Evolutionary conservation across 805 yeast species (phyloP).

Genomic region (Grigorovia yakushimaensis): DNA sequence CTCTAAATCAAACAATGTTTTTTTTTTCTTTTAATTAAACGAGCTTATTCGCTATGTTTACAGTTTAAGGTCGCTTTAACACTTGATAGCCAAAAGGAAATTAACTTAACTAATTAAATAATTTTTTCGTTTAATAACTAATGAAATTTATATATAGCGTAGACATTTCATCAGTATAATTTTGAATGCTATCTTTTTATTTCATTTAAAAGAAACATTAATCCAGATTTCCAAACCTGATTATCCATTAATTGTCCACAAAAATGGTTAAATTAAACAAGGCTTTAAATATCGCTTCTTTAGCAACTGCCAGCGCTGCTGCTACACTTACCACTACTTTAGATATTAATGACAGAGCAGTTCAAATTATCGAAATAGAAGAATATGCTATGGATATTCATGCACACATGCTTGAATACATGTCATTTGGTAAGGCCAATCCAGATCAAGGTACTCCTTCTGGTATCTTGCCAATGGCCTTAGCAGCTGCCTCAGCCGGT

Average conservation of each 20-base stretch:
- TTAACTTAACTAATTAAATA: too few relatives aligned
- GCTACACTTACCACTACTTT: slow-evolving; percentile 1
- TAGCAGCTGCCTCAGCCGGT: slow-evolving; percentile 14
- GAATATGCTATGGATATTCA: slow-evolving; percentile 8
- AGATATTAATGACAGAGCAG: slow-evolving; percentile 3
- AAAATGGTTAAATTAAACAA: neutral
- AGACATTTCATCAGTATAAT: too few relatives aligned
- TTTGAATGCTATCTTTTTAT: too few relatives aligned
- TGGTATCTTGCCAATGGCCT: neutral
- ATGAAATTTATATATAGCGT: too few relatives aligned
- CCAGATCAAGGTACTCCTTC: slow-evolving; percentile 7
- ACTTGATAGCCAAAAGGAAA: too few relatives aligned
- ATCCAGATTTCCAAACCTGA: neutral
- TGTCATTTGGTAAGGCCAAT: slow-evolving; percentile 6
- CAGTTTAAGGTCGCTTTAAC: too few relatives aligned
- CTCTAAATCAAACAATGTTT: too few relatives aligned
- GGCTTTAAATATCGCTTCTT: neutral
- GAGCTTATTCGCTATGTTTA: too few relatives aligned
- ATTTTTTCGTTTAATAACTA: too few relatives aligned
- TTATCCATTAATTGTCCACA: neutral
- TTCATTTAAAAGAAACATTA: neutral
- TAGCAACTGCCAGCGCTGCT: neutral
- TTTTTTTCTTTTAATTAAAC: too few relatives aligned
- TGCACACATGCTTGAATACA: slow-evolving; percentile 5
- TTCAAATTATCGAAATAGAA: slow-evolving; percentile 4